These are phyloP conservation scores for Yarrowia porcina DNA, from an alignment of 805 yeast species.

Conservation along the genomic window DNA sequence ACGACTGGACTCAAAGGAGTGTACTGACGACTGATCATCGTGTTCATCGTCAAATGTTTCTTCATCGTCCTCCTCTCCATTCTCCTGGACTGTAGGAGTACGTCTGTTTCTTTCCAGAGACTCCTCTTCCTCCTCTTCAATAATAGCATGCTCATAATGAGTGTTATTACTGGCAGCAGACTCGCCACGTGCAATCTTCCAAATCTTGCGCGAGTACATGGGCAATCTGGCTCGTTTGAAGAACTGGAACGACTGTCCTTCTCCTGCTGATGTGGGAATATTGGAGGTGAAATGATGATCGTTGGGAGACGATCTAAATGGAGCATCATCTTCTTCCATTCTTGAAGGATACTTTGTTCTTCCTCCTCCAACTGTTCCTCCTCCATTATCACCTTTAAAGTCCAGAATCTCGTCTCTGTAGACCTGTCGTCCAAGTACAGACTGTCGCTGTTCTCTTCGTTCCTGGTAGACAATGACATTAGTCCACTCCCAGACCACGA, in stretches of 20 bases:
- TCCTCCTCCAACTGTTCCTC: slow-evolving; percentile 8
- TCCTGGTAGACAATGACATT: slow-evolving; percentile 52
- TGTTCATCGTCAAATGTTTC: neutral
- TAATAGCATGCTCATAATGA: slow-evolving; percentile 10
- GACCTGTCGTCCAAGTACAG: slow-evolving; percentile 62
- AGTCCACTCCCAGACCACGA: slow-evolving; percentile 66
- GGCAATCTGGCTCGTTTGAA: slow-evolving; percentile 3
- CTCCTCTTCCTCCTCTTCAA: slow-evolving; percentile 28
- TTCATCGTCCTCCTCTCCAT: neutral
- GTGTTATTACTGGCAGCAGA: slow-evolving; percentile 15
- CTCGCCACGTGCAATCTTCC: slow-evolving; percentile 22
- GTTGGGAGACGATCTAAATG: slow-evolving; percentile 15
- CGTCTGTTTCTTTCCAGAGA: slow-evolving; percentile 22
- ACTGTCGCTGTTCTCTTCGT: slow-evolving; percentile 49
- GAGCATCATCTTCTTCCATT: slow-evolving; percentile 12
- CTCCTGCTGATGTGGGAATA: slow-evolving; percentile 14
- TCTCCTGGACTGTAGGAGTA: slow-evolving; percentile 9
- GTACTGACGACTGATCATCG: neutral
- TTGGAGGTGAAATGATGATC: slow-evolving; percentile 21
- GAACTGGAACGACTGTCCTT: slow-evolving; percentile 11
- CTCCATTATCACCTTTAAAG: slow-evolving; percentile 24
- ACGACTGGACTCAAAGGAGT: neutral
- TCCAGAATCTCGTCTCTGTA: slow-evolving; percentile 40
- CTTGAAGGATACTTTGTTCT: slow-evolving; percentile 16
- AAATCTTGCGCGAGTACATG: slow-evolving; percentile 13